Evolutionary conservation across 345 rosid species (phyloP).

Genomic region (Lenwebbia sp.): DNA sequence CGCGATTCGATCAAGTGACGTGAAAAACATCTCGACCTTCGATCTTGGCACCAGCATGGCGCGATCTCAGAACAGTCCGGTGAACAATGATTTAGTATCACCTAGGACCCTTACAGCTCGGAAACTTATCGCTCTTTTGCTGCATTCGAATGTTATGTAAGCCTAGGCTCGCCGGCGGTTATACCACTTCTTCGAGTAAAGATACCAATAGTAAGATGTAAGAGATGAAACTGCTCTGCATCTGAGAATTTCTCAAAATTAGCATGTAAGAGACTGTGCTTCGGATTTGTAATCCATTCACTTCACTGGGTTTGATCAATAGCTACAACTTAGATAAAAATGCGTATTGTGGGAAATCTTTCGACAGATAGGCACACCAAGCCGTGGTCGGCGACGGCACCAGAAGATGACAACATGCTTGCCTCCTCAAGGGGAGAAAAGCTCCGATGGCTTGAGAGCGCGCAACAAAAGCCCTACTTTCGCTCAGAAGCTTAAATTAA

Average conservation of each 20-base stretch:
- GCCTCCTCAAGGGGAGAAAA: not conserved
- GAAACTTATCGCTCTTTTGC: not conserved
- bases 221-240: not conserved
- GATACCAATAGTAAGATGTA: not conserved
- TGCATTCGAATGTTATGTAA: not conserved
- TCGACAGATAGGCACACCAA: conserved; percentile 34
- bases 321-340: not conserved
- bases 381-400: conserved; percentile 51
- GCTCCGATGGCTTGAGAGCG: not conserved
- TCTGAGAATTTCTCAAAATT: not conserved
- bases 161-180: not conserved
- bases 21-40: not conserved
- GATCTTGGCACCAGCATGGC: not conserved
- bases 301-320: not conserved
- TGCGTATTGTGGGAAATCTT: too few species aligned
- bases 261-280: not conserved
- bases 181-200: not conserved
- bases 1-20: not conserved
- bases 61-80: not conserved
- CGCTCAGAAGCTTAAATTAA: not conserved
- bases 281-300: not conserved
- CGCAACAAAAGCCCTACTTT: not conserved
- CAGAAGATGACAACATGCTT: conserved; percentile 55
- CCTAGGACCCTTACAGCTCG: not conserved
- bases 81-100: not conserved